Conservation (phyloP, 164 flowering plant genomes). For the Tetracentron sinense region DNA sequence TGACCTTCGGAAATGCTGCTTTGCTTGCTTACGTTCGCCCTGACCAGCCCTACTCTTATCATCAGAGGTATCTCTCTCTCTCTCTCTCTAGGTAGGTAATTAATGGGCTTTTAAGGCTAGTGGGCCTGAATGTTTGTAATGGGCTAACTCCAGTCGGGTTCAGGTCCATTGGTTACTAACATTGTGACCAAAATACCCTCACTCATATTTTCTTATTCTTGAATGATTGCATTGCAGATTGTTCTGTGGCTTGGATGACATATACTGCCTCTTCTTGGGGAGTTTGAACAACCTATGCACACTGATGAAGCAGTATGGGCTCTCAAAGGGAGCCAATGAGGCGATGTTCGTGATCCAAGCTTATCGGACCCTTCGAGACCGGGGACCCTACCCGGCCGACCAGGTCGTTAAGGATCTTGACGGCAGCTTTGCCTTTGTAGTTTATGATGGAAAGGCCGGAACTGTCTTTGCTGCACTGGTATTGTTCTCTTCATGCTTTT, state of each 20-base stretch:
- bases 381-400: constrained; percentile 93
- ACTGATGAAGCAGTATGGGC: constrained; percentile 72
- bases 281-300: constrained; percentile 60
- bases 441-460: constrained; percentile 64
- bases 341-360: constrained; percentile 86
- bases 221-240: constrained; percentile 44
- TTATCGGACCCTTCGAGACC: constrained; percentile 74
- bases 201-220: too few relatives aligned
- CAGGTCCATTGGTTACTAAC: too few relatives aligned
- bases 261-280: constrained; percentile 79
- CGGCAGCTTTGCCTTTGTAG: constrained; percentile 80
- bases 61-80: constrained; percentile 32
- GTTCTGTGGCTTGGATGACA: constrained; percentile 74
- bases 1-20: constrained; percentile 53
- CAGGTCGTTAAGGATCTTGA: constrained; percentile 87
- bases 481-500: background rate
- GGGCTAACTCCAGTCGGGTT: too few relatives aligned
- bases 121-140: too few relatives aligned
- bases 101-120: too few relatives aligned
- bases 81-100: too few relatives aligned
- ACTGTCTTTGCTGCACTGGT: constrained; percentile 81
- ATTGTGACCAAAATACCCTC: too few relatives aligned
- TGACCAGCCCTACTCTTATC: constrained; percentile 18
- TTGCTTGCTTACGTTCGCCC: constrained; percentile 57
- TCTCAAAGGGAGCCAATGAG: constrained; percentile 58